Base-by-base conservation (phyloP, 2,329 filamentous ascomycete genomes). In the Dothistroma pini region DNA sequence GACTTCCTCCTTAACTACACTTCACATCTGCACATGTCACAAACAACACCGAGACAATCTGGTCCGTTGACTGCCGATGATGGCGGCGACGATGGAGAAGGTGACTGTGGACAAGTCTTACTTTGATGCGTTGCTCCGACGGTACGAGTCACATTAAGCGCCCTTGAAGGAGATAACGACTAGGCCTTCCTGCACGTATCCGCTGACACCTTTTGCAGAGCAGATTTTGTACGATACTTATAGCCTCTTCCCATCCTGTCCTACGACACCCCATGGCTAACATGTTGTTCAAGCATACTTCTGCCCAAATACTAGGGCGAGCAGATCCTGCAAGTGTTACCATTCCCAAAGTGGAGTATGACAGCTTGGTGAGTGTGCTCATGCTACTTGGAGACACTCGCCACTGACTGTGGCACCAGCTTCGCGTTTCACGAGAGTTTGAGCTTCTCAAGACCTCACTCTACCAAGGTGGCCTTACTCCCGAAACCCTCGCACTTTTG, bases 321-420 rank as follows among this genome's bases (percentile, higher is more conserved):
- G 57, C 61, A 14, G 67, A 71, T 58, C 59, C 67, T 11, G 59
- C 61, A 53, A 65, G 66, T 52, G 78, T 89, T 52, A 82, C 79
- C 59, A 82, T 91, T 58, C 77, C 83, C 41, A 85, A 81, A 69
- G 72, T 75, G 54, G 86, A 91, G 70, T 85, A 91, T 74, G 81
- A 87, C 54, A 74, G 73, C 54, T 78, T 91, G 62, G 79, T 86
- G 66, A 73, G 80, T 38, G 12, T 31, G 14, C 54, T 5, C n/a
- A 10, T 19, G n/a, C 32, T 8, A 16, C 22, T 29, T 21, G 19
- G 21, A 50, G 14, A 12, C 12, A 19, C 34, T 25, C 47, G n/a
- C 14, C 31, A 35, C 55, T 60, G 49, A 64, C 50, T 9, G 11
- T n/a, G 9, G 1, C 54, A 9, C 41, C 56, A 79, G 77, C 70